Conservation (phyloP, 176 grass and related monocot species). For the Aechmea fasciata region DNA sequence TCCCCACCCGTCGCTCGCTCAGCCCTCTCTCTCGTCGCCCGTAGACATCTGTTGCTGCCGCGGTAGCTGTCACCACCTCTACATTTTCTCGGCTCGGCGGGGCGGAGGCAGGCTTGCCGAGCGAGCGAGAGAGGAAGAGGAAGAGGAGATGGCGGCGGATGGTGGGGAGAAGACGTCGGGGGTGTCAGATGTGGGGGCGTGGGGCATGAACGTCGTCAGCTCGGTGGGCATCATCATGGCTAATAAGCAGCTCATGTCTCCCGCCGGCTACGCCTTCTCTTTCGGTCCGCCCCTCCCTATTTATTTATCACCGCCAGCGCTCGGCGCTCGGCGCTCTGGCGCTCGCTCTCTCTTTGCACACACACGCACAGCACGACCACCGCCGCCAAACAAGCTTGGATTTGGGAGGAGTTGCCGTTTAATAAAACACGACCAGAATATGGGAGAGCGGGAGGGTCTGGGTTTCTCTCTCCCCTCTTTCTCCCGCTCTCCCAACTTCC, state of each 20-base stretch:
- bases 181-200: slow-evolving; percentile 36
- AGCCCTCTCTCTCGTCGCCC: neutral
- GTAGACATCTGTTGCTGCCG: neutral
- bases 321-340: neutral
- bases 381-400: too few relatives aligned
- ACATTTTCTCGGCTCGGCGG: too few relatives aligned
- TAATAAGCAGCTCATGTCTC: slow-evolving; percentile 44
- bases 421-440: too few relatives aligned
- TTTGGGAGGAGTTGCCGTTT: too few relatives aligned
- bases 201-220: slow-evolving; percentile 48
- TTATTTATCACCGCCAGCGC: neutral
- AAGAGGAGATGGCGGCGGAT: neutral
- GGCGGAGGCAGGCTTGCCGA: too few relatives aligned
- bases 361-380: too few relatives aligned
- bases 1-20: neutral
- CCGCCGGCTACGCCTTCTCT: slow-evolving; percentile 37
- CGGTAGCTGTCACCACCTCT: neutral
- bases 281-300: slow-evolving; percentile 18
- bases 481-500: too few relatives aligned
- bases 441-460: too few relatives aligned
- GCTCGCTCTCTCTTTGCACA: neutral
- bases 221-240: slow-evolving; percentile 49
- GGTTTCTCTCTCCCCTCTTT: too few relatives aligned
- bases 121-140: too few relatives aligned
- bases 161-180: slow-evolving; percentile 12